Evolutionary conservation across 2,329 filamentous ascomycete genomes (phyloP).

Genomic region (Thermomyces lanuginosus): DNA sequence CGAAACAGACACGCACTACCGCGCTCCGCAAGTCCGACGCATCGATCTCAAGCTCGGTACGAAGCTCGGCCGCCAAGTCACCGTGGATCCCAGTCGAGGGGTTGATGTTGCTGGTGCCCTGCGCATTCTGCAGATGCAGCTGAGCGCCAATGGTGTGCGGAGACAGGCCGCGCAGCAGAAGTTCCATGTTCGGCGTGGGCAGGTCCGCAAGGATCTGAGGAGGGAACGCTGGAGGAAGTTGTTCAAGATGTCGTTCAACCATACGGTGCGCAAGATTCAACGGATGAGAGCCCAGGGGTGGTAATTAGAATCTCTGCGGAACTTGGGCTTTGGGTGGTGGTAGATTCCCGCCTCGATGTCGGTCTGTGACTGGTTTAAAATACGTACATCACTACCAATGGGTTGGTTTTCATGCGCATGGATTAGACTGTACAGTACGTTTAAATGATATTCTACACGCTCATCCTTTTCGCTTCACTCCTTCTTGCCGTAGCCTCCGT

Average conservation of each 20-base stretch:
- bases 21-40: not conserved
- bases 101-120: conserved; percentile 16
- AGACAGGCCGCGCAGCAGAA: conserved; percentile 18
- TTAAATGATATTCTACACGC: too few species aligned
- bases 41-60: conserved; percentile 17
- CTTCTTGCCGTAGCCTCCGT: conserved; percentile 28
- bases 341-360: not conserved
- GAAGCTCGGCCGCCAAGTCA: conserved; percentile 20
- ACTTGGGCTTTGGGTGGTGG: too few species aligned
- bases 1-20: not conserved
- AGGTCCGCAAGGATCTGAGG: conserved; percentile 24
- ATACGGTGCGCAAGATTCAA: conserved; percentile 26
- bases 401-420: not conserved
- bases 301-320: too few species aligned
- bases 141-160: conserved; percentile 19
- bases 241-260: conserved; percentile 29
- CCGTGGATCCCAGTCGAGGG: conserved; percentile 19
- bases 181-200: conserved; percentile 27
- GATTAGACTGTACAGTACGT: not conserved
- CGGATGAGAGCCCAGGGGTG: conserved; percentile 32
- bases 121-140: conserved; percentile 13
- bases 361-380: not conserved
- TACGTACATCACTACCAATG: not conserved
- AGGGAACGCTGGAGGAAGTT: conserved; percentile 27
- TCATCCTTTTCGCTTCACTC: conserved; percentile 16